Percentiles rank a stretch among this genome's conserved stretches.
Conservation (phyloP, 140 eudicot species). For the Anethum foeniculum region DNA sequence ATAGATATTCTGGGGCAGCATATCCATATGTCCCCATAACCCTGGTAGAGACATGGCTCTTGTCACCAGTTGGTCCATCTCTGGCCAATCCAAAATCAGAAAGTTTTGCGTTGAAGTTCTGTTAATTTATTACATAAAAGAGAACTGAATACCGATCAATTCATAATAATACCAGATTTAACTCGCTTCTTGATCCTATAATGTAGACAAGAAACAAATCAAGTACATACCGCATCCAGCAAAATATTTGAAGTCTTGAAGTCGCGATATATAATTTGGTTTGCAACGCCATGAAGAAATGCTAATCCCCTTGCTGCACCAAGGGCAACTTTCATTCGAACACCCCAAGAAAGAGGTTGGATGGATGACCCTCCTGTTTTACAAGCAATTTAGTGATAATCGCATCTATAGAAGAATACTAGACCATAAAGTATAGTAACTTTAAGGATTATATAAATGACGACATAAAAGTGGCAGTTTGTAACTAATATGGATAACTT, state of each 20-base stretch:
- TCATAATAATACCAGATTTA: background rate
- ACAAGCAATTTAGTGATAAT: background rate
- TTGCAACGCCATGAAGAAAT: constrained; percentile 69
- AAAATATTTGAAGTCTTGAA: constrained; percentile 88
- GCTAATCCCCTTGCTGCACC: constrained; percentile 92
- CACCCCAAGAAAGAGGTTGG: constrained; percentile 73
- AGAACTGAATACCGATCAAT: background rate
- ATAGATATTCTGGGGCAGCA: constrained; percentile 96
- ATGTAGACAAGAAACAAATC: background rate
- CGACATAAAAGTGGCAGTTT: background rate
- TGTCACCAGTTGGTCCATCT: constrained; percentile 94
- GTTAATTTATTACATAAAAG: constrained; percentile 18
- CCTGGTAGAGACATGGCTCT: constrained; percentile 90
- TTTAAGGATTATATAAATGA: background rate
- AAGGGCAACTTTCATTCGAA: constrained; percentile 78
- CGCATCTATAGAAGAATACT: background rate
- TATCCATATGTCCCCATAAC: constrained; percentile 95
- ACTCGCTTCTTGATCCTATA: background rate
- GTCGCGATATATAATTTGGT: constrained; percentile 69
- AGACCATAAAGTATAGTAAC: background rate
- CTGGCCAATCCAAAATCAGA: constrained; percentile 97
- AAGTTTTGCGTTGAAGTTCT: constrained; percentile 88
- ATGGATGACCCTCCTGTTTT: constrained; percentile 65
- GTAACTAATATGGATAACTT: constrained; percentile 23
- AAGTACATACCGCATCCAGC: constrained; percentile 59